Evolutionary conservation across 2,329 filamentous ascomycete species (phyloP).

Genomic region (Aspergillus ruber): DNA sequence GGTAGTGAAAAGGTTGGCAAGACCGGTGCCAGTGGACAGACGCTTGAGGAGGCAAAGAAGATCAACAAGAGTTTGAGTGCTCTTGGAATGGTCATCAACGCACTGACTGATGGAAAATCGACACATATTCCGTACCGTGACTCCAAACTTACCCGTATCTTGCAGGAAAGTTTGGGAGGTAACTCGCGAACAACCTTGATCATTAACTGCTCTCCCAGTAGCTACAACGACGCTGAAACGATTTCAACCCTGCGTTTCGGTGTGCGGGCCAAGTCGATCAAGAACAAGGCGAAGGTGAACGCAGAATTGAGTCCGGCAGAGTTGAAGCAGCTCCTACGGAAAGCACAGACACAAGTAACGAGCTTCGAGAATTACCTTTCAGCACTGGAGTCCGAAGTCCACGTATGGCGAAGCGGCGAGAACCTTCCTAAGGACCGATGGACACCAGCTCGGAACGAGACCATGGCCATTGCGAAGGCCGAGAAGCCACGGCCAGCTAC

Average conservation of each 20-base stretch:
- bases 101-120: constrained; percentile 93
- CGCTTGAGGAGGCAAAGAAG: constrained; percentile 97
- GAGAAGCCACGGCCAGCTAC: constrained; percentile 41
- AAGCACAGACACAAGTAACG: constrained; percentile 81
- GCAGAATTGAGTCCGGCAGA: constrained; percentile 93
- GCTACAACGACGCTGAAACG: constrained; percentile 95
- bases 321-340: constrained; percentile 86
- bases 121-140: constrained; percentile 94
- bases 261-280: constrained; percentile 95
- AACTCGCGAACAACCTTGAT: constrained; percentile 98
- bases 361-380: constrained; percentile 83
- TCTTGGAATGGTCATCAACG: constrained; percentile 98
- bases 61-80: constrained; percentile 99
- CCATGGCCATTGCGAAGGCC: constrained; percentile 42
- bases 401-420: constrained; percentile 82
- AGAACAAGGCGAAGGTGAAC: constrained; percentile 99
- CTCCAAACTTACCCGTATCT: constrained; percentile 91
- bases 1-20: constrained; percentile 98
- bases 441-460: constrained; percentile 61
- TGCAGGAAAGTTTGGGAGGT: constrained; percentile 95
- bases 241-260: constrained; percentile 88
- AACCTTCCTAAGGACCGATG: constrained; percentile 82
- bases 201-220: constrained; percentile 98
- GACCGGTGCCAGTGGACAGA: constrained; percentile 95
- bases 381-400: constrained; percentile 76